phyloP scores from a whole-genome alignment of 2,329 filamentous ascomycete species.

The Microdochium bolleyi region DNA sequence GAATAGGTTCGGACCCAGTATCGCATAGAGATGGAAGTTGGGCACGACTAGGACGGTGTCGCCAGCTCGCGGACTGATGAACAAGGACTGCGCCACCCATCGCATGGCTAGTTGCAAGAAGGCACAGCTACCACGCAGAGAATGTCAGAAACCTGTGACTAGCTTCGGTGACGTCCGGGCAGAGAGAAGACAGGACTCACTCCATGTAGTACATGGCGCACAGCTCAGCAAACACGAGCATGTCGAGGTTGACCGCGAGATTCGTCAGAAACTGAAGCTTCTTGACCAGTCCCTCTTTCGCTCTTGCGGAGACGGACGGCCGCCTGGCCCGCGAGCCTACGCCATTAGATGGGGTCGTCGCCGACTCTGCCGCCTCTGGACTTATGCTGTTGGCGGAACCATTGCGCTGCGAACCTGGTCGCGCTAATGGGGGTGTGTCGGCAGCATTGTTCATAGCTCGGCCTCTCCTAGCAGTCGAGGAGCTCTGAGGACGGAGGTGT shows the following conservation, averaged over 20 bases:
- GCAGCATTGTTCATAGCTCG: slow-evolving; percentile 38
- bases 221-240: slow-evolving; percentile 56
- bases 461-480: slow-evolving; percentile 24
- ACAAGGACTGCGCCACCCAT: slow-evolving; percentile 51
- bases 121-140: slow-evolving; percentile 43
- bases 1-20: slow-evolving; percentile 49
- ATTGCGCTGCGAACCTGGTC: slow-evolving; percentile 12
- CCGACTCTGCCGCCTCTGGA: slow-evolving; percentile 8
- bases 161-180: not conserved
- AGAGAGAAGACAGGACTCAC: slow-evolving; percentile 37
- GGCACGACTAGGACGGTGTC: slow-evolving; percentile 46
- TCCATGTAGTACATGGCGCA: slow-evolving; percentile 64
- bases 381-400: slow-evolving; percentile 21
- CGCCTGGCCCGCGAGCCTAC: slow-evolving; percentile 2
- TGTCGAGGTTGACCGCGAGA: slow-evolving; percentile 53
- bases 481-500: slow-evolving; percentile 12
- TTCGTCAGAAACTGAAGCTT: slow-evolving; percentile 55
- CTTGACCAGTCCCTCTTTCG: slow-evolving; percentile 33
- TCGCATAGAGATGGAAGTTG: slow-evolving; percentile 49
- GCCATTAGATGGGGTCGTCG: slow-evolving; percentile 8
- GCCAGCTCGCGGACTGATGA: slow-evolving; percentile 55
- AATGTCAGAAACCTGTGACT: slow-evolving; percentile 1
- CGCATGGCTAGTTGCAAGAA: slow-evolving; percentile 55
- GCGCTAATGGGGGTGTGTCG: slow-evolving; percentile 31
- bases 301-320: slow-evolving; percentile 17